phyloP scores from a whole-genome alignment of 2,329 filamentous ascomycete species.

The Xylariaceae sp. region DNA sequence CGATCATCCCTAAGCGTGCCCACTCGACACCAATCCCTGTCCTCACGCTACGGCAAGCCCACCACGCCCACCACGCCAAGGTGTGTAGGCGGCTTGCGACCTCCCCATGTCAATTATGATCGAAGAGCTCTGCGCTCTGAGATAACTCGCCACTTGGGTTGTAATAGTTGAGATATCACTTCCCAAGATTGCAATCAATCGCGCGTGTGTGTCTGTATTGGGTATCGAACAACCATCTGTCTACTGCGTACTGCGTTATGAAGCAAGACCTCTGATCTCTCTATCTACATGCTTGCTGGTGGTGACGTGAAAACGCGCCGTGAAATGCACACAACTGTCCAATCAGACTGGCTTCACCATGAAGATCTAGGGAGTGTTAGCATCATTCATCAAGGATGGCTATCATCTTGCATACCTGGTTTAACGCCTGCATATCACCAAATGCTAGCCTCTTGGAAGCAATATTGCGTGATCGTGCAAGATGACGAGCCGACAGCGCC shows the following conservation, averaged over 20 bases:
- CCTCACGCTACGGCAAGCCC: neutral
- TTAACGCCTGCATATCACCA: constrained; percentile 74
- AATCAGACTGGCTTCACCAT: constrained; percentile 33
- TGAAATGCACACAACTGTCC: constrained; percentile 4
- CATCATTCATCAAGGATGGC: neutral
- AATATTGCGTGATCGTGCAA: constrained; percentile 76
- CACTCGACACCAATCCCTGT: constrained; percentile 12
- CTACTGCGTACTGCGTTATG: constrained; percentile 9
- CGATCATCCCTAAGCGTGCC: constrained; percentile 16
- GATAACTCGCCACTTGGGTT: constrained; percentile 16
- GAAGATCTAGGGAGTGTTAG: constrained; percentile 30
- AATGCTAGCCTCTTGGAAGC: constrained; percentile 81
- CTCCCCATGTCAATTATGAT: constrained; percentile 2
- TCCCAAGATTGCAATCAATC: neutral
- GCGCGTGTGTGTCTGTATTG: constrained; percentile 21
- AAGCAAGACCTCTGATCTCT: constrained; percentile 1
- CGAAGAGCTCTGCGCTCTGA: neutral
- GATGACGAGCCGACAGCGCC: constrained; percentile 58
- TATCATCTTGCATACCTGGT: constrained; percentile 58
- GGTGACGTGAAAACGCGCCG: constrained; percentile 7
- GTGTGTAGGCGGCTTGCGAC: constrained; percentile 5
- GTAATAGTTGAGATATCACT: constrained; percentile 3
- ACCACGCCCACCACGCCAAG: constrained; percentile 4
- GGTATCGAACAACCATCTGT: constrained; percentile 23
- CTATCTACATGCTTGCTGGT: constrained; percentile 17